These are phyloP conservation scores for Trametes villosa DNA, from an alignment of 768 basidiomycete species.

Conservation along the genomic window DNA sequence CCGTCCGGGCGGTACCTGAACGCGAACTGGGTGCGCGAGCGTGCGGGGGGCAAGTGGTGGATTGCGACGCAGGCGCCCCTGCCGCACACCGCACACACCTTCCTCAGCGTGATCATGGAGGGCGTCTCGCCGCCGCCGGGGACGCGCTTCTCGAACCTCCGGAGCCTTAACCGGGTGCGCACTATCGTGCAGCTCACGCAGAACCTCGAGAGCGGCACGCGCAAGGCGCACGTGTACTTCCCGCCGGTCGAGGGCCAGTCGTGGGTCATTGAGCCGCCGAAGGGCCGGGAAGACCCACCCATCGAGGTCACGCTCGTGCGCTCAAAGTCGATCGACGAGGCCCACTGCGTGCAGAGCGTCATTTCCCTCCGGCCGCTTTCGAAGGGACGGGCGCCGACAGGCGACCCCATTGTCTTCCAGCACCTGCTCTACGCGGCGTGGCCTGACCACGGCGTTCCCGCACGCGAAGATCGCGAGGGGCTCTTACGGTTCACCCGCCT, in stretches of 20 bases:
- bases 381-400: slow-evolving; percentile 21
- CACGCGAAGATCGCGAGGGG: slow-evolving; percentile 57
- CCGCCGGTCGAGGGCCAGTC: slow-evolving; percentile 59
- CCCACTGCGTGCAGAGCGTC: slow-evolving; percentile 64
- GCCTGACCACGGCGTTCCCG: slow-evolving; percentile 88
- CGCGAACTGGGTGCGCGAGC: slow-evolving; percentile 84
- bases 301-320: slow-evolving; percentile 64
- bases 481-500: slow-evolving; percentile 65
- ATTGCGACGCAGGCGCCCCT: slow-evolving; percentile 87
- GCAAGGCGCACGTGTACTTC: slow-evolving; percentile 82
- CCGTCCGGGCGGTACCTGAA: slow-evolving; percentile 66
- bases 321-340: slow-evolving; percentile 50
- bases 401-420: slow-evolving; percentile 55
- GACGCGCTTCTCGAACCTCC: slow-evolving; percentile 22
- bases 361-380: slow-evolving; percentile 54
- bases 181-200: slow-evolving; percentile 85
- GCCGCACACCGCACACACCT: slow-evolving; percentile 68
- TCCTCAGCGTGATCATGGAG: slow-evolving; percentile 70
- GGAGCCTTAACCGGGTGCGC: slow-evolving; percentile 51
- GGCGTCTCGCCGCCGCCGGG: slow-evolving; percentile 40
- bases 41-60: slow-evolving; percentile 76
- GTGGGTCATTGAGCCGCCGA: slow-evolving; percentile 49
- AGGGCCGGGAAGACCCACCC: slow-evolving; percentile 41
- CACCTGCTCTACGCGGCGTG: slow-evolving; percentile 78
- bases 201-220: slow-evolving; percentile 66